Conservation (phyloP, 2,329 filamentous ascomycete species). For the Zarea fungicola region DNA sequence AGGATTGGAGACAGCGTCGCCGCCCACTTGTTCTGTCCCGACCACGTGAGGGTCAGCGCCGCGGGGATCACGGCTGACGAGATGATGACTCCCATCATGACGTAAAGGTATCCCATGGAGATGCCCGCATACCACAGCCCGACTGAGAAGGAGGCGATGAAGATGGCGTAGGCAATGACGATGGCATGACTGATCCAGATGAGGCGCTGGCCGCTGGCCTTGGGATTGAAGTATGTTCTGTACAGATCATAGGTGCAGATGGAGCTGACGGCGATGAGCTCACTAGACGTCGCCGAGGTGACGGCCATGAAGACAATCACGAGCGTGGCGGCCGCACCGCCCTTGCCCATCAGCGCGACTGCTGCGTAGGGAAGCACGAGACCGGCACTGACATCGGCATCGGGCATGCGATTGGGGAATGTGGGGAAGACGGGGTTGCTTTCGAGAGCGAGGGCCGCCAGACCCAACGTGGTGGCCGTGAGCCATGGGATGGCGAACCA, state of each 20-base stretch:
- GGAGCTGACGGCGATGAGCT: constrained; percentile 81
- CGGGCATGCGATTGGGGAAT: constrained; percentile 65
- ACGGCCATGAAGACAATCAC: constrained; percentile 88
- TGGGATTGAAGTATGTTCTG: constrained; percentile 77
- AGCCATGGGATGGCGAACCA: constrained; percentile 96
- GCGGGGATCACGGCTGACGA: constrained; percentile 79
- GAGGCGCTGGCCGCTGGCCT: constrained; percentile 67
- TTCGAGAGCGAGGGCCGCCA: constrained; percentile 76
- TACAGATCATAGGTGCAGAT: constrained; percentile 87
- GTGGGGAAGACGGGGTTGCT: constrained; percentile 66
- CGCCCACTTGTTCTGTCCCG: constrained; percentile 68
- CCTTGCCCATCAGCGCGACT: constrained; percentile 74
- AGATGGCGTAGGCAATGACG: constrained; percentile 65
- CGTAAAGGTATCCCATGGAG: constrained; percentile 81
- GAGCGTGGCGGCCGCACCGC: constrained; percentile 72
- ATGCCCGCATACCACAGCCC: constrained; percentile 71
- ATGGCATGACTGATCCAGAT: constrained; percentile 74
- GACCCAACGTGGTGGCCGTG: constrained; percentile 81
- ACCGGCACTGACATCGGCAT: constrained; percentile 73
- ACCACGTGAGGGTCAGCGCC: constrained; percentile 75
- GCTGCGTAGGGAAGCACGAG: constrained; percentile 82
- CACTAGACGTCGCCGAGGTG: constrained; percentile 72
- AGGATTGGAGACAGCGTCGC: constrained; percentile 63
- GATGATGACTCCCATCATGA: constrained; percentile 90
- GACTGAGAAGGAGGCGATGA: constrained; percentile 74